Evolutionary conservation across 306 rosid genomes (phyloP).

Genomic region (Acacia crassicarpa): DNA sequence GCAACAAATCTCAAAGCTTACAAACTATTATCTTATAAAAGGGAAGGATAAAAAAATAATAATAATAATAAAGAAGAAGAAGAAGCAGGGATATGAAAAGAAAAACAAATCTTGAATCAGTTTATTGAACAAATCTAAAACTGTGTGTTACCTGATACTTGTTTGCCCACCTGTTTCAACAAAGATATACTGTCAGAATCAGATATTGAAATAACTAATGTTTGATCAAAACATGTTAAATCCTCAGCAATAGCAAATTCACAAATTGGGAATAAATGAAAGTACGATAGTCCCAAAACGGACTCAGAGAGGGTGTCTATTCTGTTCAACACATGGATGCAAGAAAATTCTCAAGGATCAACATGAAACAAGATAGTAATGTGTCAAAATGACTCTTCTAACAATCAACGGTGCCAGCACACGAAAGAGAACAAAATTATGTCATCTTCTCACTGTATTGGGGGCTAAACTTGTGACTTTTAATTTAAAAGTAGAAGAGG

Average conservation of each 20-base stretch:
- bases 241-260: conserved; percentile 24
- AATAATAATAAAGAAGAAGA: background rate
- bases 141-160: conserved; percentile 78
- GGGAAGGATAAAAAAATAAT: background rate
- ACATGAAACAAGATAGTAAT: background rate
- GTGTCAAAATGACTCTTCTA: background rate
- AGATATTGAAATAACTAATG: background rate
- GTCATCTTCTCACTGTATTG: conserved; percentile 5
- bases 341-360: conserved; percentile 13
- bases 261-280: background rate
- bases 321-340: background rate
- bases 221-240: background rate
- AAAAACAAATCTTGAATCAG: conserved; percentile 15
- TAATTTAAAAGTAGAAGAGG: background rate
- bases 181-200: conserved; percentile 40
- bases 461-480: background rate
- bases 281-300: background rate
- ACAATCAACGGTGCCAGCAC: background rate
- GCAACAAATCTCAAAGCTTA: conserved; percentile 18
- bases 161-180: conserved; percentile 94
- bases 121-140: conserved; percentile 23
- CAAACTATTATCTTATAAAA: background rate
- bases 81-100: background rate
- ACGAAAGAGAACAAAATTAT: conserved; percentile 18
- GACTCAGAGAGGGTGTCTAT: background rate